Evolutionary conservation across 2,329 filamentous ascomycete species (phyloP).

Genomic region (Phaeoacremonium minimum): DNA sequence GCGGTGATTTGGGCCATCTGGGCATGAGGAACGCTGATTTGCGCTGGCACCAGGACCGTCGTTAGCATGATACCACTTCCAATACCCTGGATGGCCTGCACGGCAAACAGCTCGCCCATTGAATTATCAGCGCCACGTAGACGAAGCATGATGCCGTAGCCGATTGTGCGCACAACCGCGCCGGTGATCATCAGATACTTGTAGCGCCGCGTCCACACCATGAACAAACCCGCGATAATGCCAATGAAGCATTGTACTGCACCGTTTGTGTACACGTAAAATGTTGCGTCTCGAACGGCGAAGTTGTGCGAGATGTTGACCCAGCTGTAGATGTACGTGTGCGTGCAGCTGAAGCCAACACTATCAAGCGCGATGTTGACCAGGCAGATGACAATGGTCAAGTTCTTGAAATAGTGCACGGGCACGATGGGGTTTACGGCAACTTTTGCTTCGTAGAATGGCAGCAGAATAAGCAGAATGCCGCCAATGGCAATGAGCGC

Average conservation of each 20-base stretch:
- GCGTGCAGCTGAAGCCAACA: slow-evolving; percentile 36
- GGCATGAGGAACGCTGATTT: slow-evolving; percentile 37
- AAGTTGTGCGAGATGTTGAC: slow-evolving; percentile 35
- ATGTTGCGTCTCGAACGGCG: slow-evolving; percentile 33
- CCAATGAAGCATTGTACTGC: slow-evolving; percentile 37
- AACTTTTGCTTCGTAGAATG: slow-evolving; percentile 40
- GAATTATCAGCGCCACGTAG: slow-evolving; percentile 37
- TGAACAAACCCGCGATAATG: slow-evolving; percentile 32
- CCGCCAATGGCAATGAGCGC: slow-evolving; percentile 37
- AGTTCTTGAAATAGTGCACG: slow-evolving; percentile 35
- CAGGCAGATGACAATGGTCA: slow-evolving; percentile 34
- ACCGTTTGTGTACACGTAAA: slow-evolving; percentile 29
- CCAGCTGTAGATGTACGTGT: slow-evolving; percentile 45
- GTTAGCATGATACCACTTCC: slow-evolving; percentile 41
- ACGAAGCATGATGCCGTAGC: slow-evolving; percentile 46
- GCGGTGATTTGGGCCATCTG: slow-evolving; percentile 44
- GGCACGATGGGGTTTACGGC: slow-evolving; percentile 41
- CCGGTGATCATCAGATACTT: slow-evolving; percentile 40
- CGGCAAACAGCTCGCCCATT: slow-evolving; percentile 37
- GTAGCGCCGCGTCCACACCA: slow-evolving; percentile 36
- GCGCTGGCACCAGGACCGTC: slow-evolving; percentile 34
- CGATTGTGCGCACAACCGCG: slow-evolving; percentile 34
- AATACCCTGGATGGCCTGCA: slow-evolving; percentile 42
- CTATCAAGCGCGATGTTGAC: slow-evolving; percentile 34
- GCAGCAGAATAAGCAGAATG: slow-evolving; percentile 33